A percentile compares a stretch with the other conserved stretches of the same genome.
phyloP scores from a whole-genome alignment of 805 yeast genomes.

The Candida ipomoeae region DNA sequence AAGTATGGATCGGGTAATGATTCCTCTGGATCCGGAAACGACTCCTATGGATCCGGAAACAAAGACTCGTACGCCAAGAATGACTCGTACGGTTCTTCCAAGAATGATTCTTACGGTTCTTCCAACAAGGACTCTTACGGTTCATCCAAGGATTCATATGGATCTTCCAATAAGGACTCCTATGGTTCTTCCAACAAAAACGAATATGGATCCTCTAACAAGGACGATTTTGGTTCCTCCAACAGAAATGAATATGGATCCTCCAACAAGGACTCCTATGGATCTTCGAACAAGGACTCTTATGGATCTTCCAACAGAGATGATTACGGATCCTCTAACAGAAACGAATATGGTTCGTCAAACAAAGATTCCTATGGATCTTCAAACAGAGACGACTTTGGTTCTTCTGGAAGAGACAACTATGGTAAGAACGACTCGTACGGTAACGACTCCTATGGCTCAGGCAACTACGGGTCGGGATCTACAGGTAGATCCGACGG shows the following conservation, averaged over 20 bases:
- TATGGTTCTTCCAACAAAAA: slow-evolving; percentile 17
- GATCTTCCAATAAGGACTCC: slow-evolving; percentile 10
- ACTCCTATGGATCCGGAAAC: slow-evolving; percentile 21
- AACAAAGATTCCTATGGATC: not conserved
- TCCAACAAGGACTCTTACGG: not conserved
- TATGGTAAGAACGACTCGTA: not conserved
- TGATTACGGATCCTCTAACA: slow-evolving; percentile 16
- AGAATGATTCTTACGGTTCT: slow-evolving; percentile 15
- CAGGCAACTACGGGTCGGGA: slow-evolving; percentile 17
- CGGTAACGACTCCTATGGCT: slow-evolving; percentile 18
- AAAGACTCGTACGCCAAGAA: slow-evolving; percentile 11
- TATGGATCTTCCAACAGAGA: slow-evolving; percentile 23
- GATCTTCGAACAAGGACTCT: slow-evolving; percentile 18
- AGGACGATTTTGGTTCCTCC: slow-evolving; percentile 23
- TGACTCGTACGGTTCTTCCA: slow-evolving; percentile 20
- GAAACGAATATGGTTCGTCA: not conserved
- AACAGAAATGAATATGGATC: slow-evolving; percentile 19
- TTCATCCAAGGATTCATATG: not conserved
- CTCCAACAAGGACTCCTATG: slow-evolving; percentile 10
- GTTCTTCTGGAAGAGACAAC: not conserved
- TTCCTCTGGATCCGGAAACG: slow-evolving; percentile 26
- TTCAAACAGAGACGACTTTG: not conserved
- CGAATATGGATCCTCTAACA: slow-evolving; percentile 15
- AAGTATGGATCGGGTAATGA: not conserved
- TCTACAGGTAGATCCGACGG: not conserved